These are phyloP conservation scores for Anacardium occidentale DNA, from an alignment of 345 rosid genomes.

Conservation along the genomic window DNA sequence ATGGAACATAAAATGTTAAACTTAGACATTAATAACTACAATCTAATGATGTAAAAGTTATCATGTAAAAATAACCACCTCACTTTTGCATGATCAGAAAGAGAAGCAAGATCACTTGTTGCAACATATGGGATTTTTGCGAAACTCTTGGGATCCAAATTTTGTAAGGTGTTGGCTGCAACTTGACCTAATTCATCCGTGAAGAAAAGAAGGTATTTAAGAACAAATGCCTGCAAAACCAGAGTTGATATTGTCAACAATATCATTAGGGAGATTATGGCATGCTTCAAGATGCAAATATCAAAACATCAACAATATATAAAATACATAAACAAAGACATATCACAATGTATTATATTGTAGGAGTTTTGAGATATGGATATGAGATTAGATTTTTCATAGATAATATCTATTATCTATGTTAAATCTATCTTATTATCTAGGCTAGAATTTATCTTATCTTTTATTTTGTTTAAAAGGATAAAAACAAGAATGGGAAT, in stretches of 20 bases:
- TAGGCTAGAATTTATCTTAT: too few relatives aligned
- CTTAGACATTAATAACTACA: neutral
- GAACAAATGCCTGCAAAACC: constrained; percentile 85
- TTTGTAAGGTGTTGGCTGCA: constrained; percentile 34
- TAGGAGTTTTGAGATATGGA: too few relatives aligned
- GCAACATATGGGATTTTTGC: constrained; percentile 42
- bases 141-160: constrained; percentile 41
- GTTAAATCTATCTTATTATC: too few relatives aligned
- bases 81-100: constrained; percentile 65
- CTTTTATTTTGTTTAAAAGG: too few relatives aligned
- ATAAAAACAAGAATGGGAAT: too few relatives aligned
- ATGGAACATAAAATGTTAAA: neutral
- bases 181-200: constrained; percentile 56
- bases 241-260: constrained; percentile 24
- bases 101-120: constrained; percentile 51
- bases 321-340: neutral
- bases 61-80: constrained; percentile 49
- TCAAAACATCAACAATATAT: neutral
- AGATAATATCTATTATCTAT: too few relatives aligned
- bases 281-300: neutral
- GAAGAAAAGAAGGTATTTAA: constrained; percentile 86
- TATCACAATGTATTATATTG: neutral
- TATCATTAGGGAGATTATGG: too few relatives aligned
- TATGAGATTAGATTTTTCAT: too few relatives aligned
- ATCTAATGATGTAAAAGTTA: constrained; percentile 9